Evolutionary conservation across 441 rosid genomes (phyloP), one percentile per base, ranked within the genome.

Genomic region (Euphorbia schlechtendalii): DNA sequence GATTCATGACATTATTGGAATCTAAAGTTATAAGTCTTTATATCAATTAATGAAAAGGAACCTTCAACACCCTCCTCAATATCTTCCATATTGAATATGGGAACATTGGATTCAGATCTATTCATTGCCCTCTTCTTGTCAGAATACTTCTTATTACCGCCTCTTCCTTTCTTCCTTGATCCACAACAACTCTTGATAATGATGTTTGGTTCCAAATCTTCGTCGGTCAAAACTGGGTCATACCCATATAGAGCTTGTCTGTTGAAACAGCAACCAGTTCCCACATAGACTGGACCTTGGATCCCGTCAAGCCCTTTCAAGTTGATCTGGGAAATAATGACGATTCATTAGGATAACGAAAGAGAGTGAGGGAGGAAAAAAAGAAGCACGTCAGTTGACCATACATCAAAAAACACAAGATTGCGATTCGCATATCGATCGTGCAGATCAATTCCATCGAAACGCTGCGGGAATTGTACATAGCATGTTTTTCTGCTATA

Each of bases 351-450:
- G 63, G 65, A 56, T 30, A 64, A 15, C 21, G 12, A 13, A 10
- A 13, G 13, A 34, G 21, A 14, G 6, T 15, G 61, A 66, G n/a
- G 52, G 52, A 21, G 4, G 17, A 43, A 68, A 21, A 55, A 11
- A 1, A 27, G 4, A 27, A 27, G 1, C 30, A 27, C 4, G 30
- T 27, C 58, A 68, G 46, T 43, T 56, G 10, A 30, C 71, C 89
- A 74, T 83, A 93, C 98, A 77, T 93, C 98, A 68, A 93, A 93
- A 86, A 90, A 93, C 59, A 93, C 98, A 51, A 93, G 86, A 82
- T 93, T 93, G 69, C 98, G 88, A 74, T 92, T 92, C 74, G 98
- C 98, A 79, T 92, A 92, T 81, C 98, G 96, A 83, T 92, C 98
- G 10, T 93, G 98, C 84, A 77, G 72, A n/a, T 93, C 98, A 83